Evolutionary conservation across 2,329 filamentous ascomycete genomes (phyloP).

Genomic region (Microsporum audouinii): DNA sequence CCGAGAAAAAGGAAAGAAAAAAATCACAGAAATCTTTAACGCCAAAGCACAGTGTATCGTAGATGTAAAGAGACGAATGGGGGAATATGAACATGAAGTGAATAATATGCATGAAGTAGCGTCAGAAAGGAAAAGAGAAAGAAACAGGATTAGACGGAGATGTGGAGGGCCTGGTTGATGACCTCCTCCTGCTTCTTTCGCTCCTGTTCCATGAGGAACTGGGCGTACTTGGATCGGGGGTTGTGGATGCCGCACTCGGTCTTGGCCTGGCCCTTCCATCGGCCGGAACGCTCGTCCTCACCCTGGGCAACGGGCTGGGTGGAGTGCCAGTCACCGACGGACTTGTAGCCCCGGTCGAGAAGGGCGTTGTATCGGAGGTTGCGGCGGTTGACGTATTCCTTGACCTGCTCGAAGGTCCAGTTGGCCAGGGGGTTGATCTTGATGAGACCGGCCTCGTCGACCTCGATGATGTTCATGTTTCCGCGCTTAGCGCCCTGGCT

Average conservation of each 20-base stretch:
- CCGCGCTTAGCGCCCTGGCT: constrained; percentile 90
- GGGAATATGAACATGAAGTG: background rate
- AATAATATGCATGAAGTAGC: background rate
- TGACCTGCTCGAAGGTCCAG: constrained; percentile 85
- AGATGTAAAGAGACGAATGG: background rate
- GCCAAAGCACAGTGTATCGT: background rate
- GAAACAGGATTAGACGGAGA: background rate
- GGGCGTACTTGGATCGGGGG: constrained; percentile 83
- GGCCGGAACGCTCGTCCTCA: constrained; percentile 89
- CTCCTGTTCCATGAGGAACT: constrained; percentile 66
- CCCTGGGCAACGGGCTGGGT: constrained; percentile 79
- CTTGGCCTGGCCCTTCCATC: constrained; percentile 94
- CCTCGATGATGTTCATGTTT: constrained; percentile 78
- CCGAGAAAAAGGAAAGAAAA: background rate
- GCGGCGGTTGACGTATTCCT: constrained; percentile 74
- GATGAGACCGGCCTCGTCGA: constrained; percentile 81
- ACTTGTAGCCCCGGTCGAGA: constrained; percentile 92
- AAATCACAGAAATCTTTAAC: constrained; percentile 2
- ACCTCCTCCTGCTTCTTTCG: constrained; percentile 52
- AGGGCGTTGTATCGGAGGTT: constrained; percentile 88
- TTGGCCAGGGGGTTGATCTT: constrained; percentile 97
- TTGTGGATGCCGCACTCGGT: constrained; percentile 99
- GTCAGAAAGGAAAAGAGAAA: background rate
- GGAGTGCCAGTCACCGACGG: constrained; percentile 95
- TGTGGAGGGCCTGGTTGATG: constrained; percentile 33